Evolutionary conservation across 352 stramenopile genomes (phyloP).

Genomic region (Globisporangium cystogenes): DNA sequence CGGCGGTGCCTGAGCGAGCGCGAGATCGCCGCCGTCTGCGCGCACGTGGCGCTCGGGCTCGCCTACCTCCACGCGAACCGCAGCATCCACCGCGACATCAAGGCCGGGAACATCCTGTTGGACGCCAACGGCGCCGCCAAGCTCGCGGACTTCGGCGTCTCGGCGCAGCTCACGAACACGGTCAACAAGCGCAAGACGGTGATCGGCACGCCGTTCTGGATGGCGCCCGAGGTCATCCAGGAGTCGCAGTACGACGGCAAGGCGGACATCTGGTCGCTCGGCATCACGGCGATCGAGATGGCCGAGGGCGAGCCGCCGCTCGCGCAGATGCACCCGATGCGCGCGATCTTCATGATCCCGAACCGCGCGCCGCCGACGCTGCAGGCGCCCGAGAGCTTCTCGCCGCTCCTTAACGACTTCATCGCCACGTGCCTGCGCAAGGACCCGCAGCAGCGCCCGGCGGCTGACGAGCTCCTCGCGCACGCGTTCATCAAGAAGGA

Average conservation of each 20-base stretch:
- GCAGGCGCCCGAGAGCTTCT: constrained; percentile 31
- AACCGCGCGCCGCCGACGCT: constrained; percentile 56
- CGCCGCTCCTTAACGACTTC: constrained; percentile 51
- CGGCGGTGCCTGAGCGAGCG: constrained; percentile 44
- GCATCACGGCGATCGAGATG: constrained; percentile 89
- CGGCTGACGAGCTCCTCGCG: constrained; percentile 36
- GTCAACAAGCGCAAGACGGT: constrained; percentile 90
- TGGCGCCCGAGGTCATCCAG: constrained; percentile 90
- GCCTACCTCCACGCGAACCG: constrained; percentile 73
- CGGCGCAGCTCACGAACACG: constrained; percentile 86
- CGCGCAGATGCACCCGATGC: constrained; percentile 86
- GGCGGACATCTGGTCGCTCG: constrained; percentile 78
- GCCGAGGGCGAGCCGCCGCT: constrained; percentile 82
- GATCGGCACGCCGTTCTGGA: constrained; percentile 90
- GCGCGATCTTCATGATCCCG: constrained; percentile 76
- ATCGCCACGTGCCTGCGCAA: constrained; percentile 63
- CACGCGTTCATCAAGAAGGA: constrained; percentile 66
- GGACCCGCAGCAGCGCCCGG: constrained; percentile 40
- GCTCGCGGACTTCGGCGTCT: constrained; percentile 89
- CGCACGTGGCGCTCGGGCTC: constrained; percentile 63
- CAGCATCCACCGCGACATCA: constrained; percentile 88
- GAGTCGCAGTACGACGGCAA: constrained; percentile 83
- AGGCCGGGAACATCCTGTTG: constrained; percentile 85
- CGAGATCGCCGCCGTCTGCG: constrained; percentile 70
- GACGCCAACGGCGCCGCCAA: constrained; percentile 62